Evolutionary conservation across 768 basidiomycete genomes (phyloP), one percentile per base, ranked within the genome.

Genomic region (Trametes cinnabarina): DNA sequence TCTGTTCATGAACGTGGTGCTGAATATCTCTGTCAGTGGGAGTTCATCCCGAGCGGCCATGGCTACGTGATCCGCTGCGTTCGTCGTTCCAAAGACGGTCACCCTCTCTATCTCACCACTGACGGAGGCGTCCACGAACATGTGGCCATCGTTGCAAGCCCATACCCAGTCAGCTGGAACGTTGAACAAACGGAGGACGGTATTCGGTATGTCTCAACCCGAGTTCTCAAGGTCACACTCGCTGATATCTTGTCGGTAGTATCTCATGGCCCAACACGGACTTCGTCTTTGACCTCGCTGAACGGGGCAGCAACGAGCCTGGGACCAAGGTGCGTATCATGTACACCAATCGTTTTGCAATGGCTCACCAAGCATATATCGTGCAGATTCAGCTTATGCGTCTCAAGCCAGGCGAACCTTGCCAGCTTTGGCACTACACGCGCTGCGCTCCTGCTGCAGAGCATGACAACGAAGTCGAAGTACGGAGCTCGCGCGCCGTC

Each of bases 141-240:
- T 11, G 55, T 52, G 15, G 47, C 57, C 8, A 39, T 71, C 30
- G 60, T 67, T 20, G 67, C 66, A 4, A 67, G 66, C 55, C 51
- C 63, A 3, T 71, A 61, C 51, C 69, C 69, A 4, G 63, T 64
- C 17, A 61, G 57, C 42, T 70, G 69, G 69, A 50, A 60, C 25
- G 58, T 64, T 28, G 63, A 66, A 39, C 48, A 63, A 49, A 46
- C 48, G 12, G 61, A 61, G 5, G 58, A 57, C 1, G 61, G 55
- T 12, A 55, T 66, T 25, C 52, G 62, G 66, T 66, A 28, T 25
- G 63, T 59, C 10, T 19, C 3, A 3, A 17, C n/a, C 3, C 15
- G 12, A 3, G 14, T 15, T 44, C 9, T 14, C 12, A 11, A 9
- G 30, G 11, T 12, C n/a, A n/a, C n/a, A n/a, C n/a, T n/a, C n/a